Percentiles rank a stretch among this genome's conserved stretches.
These are phyloP conservation scores for Linnemannia hyalina DNA, from an alignment of 192 early-diverging fungal species.

Conservation along the genomic window DNA sequence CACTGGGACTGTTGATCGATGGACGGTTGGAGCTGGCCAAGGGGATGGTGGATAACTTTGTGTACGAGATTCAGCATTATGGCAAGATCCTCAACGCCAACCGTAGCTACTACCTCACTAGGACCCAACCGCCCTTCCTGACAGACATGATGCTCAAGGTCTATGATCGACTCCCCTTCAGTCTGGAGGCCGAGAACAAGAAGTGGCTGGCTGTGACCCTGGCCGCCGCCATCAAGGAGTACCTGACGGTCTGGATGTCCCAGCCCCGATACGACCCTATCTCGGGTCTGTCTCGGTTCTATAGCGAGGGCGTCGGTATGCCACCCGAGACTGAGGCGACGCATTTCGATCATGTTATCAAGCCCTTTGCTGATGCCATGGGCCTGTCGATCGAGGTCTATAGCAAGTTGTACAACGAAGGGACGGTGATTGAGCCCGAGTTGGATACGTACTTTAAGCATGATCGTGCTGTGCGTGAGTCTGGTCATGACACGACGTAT, in stretches of 20 bases:
- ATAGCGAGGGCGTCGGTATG: constrained; percentile 92
- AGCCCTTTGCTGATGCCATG: constrained; percentile 79
- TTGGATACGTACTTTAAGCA: constrained; percentile 97
- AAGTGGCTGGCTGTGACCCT: constrained; percentile 80
- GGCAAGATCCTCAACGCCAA: constrained; percentile 99
- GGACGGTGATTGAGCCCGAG: constrained; percentile 79
- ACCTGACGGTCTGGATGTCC: constrained; percentile 92
- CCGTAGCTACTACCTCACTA: constrained; percentile 94
- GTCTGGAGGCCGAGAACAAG: constrained; percentile 65
- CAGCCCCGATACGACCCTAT: constrained; percentile 80
- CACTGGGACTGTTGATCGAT: constrained; percentile 89
- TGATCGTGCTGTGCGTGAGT: constrained; percentile 97
- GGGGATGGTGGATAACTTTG: constrained; percentile 98
- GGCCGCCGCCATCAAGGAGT: constrained; percentile 90
- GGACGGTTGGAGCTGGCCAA: constrained; percentile 87
- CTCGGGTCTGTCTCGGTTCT: constrained; percentile 86
- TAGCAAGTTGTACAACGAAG: constrained; percentile 78
- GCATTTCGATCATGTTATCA: constrained; percentile 89
- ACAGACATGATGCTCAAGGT: constrained; percentile 95
- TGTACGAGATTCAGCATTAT: constrained; percentile 97
- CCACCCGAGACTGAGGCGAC: constrained; percentile 97
- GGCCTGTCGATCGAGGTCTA: constrained; percentile 80
- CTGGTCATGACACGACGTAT: constrained; percentile 97
- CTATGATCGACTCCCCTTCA: constrained; percentile 69
- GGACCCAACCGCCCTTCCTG: constrained; percentile 98